These are phyloP conservation scores for Aurantiochytrium sp. DNA, from an alignment of 108 stramenopile species.

Conservation along the genomic window DNA sequence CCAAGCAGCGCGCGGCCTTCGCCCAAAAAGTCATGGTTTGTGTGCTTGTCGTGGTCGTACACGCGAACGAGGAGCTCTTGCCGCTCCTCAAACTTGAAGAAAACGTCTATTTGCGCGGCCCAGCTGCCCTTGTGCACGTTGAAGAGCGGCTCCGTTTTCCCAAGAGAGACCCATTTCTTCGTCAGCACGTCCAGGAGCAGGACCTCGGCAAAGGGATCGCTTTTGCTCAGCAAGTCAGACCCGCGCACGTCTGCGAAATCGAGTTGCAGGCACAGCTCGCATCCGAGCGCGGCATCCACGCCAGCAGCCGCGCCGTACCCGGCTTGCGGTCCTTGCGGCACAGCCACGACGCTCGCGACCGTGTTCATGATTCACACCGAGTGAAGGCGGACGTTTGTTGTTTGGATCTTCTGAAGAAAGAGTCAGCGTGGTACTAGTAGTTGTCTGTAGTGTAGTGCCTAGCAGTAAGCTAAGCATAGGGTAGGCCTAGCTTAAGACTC, in stretches of 20 bases:
- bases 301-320: neutral
- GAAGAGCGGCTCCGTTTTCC: neutral
- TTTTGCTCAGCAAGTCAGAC: neutral
- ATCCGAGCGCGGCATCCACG: neutral
- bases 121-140: neutral
- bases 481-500: no score
- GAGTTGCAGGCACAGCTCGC: neutral
- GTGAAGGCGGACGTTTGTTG: no score
- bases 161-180: neutral
- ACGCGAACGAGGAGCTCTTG: neutral
- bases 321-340: neutral
- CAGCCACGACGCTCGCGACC: neutral
- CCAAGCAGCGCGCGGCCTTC: neutral
- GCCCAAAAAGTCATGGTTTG: neutral
- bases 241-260: neutral
- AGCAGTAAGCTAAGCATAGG: no score
- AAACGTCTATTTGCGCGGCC: neutral
- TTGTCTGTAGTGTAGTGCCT: no score
- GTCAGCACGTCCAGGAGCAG: neutral
- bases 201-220: neutral
- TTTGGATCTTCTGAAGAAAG: no score
- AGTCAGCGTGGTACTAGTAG: no score
- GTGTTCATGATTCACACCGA: neutral
- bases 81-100: neutral
- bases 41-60: neutral